phyloP scores from a whole-genome alignment of 208 protist species.

The Leishmania gerbilli region DNA sequence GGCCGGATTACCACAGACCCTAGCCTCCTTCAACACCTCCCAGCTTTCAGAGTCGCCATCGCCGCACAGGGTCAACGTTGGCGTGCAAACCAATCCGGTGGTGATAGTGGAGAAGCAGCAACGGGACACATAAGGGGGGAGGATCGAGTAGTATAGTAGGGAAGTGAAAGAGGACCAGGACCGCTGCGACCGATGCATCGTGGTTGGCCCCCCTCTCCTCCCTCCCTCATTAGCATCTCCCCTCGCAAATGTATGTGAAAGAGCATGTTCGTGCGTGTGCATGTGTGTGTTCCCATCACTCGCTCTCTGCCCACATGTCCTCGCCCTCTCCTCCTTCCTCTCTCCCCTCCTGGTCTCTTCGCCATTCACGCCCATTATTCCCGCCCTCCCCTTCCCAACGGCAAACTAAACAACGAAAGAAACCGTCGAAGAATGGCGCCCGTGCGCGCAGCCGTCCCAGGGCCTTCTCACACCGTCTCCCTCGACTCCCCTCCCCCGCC shows the following conservation, averaged over 20 bases:
- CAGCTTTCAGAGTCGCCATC: not conserved
- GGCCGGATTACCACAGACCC: not conserved
- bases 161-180: not conserved
- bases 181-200: not conserved
- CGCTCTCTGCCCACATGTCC: not conserved
- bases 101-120: conserved; percentile 44
- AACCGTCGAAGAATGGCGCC: not conserved
- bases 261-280: not conserved
- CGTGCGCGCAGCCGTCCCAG: not conserved
- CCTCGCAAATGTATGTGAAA: not conserved
- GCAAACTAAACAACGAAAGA: not conserved
- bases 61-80: conserved; percentile 31
- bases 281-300: conserved; percentile 1
- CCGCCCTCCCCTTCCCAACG: not conserved
- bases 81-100: conserved; percentile 68
- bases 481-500: too few species aligned
- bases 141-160: not conserved
- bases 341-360: not conserved
- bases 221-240: not conserved
- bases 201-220: not conserved
- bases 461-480: not conserved
- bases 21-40: not conserved
- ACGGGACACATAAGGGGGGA: not conserved
- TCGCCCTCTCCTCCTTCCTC: not conserved
- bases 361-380: not conserved